Conservation (phyloP, 257 asterid species). For the Solanum virginianum region DNA sequence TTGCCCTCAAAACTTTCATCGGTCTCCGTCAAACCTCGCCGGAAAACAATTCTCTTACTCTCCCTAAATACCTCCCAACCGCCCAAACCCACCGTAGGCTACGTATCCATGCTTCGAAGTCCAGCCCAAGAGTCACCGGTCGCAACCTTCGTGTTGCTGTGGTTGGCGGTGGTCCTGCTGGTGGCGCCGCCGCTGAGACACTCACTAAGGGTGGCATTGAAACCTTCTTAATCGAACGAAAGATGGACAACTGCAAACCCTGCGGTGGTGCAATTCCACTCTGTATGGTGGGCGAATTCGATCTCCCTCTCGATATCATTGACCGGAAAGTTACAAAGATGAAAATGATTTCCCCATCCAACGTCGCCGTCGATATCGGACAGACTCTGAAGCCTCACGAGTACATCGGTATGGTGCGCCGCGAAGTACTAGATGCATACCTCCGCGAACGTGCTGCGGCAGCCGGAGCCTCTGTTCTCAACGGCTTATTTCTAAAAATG, state of each 20-base stretch:
- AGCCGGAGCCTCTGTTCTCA: slow-evolving; percentile 68
- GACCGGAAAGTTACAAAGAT: slow-evolving; percentile 81
- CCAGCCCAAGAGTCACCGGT: slow-evolving; percentile 75
- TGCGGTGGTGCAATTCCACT: slow-evolving; percentile 96
- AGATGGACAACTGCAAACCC: slow-evolving; percentile 89
- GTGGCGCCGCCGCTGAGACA: slow-evolving; percentile 86
- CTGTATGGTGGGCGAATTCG: slow-evolving; percentile 94
- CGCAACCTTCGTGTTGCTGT: slow-evolving; percentile 90
- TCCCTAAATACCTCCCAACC: slow-evolving; percentile 11
- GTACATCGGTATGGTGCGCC: slow-evolving; percentile 96
- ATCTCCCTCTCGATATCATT: slow-evolving; percentile 77
- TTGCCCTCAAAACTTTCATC: slow-evolving; percentile 69
- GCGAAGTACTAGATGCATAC: slow-evolving; percentile 73
- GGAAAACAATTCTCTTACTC: slow-evolving; percentile 24
- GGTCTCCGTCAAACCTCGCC: slow-evolving; percentile 73
- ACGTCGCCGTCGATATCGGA: slow-evolving; percentile 87
- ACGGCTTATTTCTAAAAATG: slow-evolving; percentile 77
- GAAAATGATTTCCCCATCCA: slow-evolving; percentile 96
- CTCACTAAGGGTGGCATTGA: slow-evolving; percentile 78
- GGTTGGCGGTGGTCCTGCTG: slow-evolving; percentile 90
- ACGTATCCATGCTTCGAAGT: slow-evolving; percentile 44
- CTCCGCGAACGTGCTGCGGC: slow-evolving; percentile 74
- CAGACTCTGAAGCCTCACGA: slow-evolving; percentile 80
- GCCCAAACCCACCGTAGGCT: slow-evolving; percentile 15
- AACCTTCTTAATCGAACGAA: slow-evolving; percentile 70